Evolutionary conservation across 2,329 filamentous ascomycete species (phyloP).

Genomic region (Neophaeococcomyces mojaviensis): DNA sequence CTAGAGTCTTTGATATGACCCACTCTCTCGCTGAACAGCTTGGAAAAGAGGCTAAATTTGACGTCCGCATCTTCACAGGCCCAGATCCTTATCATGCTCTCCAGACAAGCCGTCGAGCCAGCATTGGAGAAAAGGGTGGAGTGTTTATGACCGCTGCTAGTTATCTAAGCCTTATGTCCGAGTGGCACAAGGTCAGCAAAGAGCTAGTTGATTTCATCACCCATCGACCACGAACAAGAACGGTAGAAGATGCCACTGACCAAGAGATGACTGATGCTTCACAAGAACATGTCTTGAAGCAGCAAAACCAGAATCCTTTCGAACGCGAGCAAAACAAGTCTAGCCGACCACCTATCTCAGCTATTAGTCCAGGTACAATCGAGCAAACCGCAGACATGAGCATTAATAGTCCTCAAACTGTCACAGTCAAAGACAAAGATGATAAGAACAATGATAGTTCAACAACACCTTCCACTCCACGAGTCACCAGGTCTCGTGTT

Average conservation of each 20-base stretch:
- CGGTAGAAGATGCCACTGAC: neutral
- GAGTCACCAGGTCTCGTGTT: slow-evolving; percentile 4
- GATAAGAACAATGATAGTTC: neutral
- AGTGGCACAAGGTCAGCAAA: slow-evolving; percentile 68
- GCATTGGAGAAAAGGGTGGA: slow-evolving; percentile 31
- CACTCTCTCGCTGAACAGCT: slow-evolving; percentile 53
- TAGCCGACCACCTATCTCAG: slow-evolving; percentile 9
- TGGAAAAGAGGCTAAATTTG: slow-evolving; percentile 45
- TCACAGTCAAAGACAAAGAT: neutral
- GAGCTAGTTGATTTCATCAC: slow-evolving; percentile 59
- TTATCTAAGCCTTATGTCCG: slow-evolving; percentile 61
- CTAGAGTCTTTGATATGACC: slow-evolving; percentile 59
- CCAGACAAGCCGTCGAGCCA: slow-evolving; percentile 20
- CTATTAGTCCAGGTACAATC: slow-evolving; percentile 18
- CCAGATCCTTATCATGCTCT: slow-evolving; percentile 26
- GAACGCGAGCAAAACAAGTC: neutral
- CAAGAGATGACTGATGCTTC: slow-evolving; percentile 3
- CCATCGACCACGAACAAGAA: neutral
- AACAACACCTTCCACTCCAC: neutral
- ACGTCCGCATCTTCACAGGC: slow-evolving; percentile 44
- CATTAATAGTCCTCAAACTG: slow-evolving; percentile 10
- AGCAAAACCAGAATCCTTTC: neutral
- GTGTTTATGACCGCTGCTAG: slow-evolving; percentile 35
- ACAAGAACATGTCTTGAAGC: neutral
- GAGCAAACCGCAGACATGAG: slow-evolving; percentile 13